Evolutionary conservation across 2,329 filamentous ascomycete genomes (phyloP).

Genomic region (Alternaria hordeiaustralica): DNA sequence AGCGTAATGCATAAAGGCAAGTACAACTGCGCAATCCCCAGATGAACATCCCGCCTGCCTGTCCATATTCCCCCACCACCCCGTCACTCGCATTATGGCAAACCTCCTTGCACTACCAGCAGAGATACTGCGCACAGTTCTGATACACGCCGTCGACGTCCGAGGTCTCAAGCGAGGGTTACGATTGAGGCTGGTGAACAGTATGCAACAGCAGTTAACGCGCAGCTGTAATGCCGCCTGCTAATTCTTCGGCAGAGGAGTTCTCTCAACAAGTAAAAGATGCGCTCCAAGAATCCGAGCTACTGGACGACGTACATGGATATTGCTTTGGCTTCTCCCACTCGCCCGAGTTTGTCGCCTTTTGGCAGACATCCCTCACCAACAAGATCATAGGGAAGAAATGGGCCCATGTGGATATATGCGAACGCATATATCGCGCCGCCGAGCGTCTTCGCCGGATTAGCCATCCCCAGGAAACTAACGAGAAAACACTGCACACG

Average conservation of each 20-base stretch:
- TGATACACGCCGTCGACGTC: not conserved
- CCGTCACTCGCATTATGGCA: not conserved
- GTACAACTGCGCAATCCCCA: not conserved
- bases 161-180: conserved; percentile 1
- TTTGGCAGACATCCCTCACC: conserved; percentile 9
- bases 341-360: not conserved
- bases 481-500: not conserved
- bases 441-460: not conserved
- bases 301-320: not conserved
- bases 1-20: not conserved
- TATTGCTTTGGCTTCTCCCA: not conserved
- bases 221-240: not conserved
- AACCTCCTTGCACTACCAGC: not conserved
- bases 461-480: not conserved
- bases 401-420: not conserved
- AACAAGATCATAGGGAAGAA: not conserved
- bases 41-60: not conserved
- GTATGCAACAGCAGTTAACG: not conserved
- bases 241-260: not conserved
- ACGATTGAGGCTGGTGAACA: conserved; percentile 2
- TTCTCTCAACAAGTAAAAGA: conserved; percentile 2
- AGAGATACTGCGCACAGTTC: not conserved
- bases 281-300: not conserved
- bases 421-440: not conserved
- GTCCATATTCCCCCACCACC: not conserved